Percentiles rank a stretch among this genome's conserved stretches.
These are phyloP conservation scores for Stagonosporopsis vannaccii DNA, from an alignment of 2,329 filamentous ascomycete genomes.

Conservation along the genomic window DNA sequence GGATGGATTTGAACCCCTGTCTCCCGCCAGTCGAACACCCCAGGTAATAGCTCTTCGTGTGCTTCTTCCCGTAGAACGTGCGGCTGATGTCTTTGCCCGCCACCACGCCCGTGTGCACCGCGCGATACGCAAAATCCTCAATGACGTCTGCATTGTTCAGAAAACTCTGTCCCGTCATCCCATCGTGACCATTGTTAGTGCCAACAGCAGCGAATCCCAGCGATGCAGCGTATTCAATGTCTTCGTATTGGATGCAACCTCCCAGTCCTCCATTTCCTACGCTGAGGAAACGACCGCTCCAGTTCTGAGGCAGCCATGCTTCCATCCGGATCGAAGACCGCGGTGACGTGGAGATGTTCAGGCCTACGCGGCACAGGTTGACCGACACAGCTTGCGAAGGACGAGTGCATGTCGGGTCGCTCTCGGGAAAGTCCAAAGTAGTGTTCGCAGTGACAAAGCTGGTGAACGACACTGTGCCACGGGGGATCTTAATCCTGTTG, in stretches of 20 bases:
- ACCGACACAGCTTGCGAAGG: too few relatives aligned
- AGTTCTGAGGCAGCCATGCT: conserved; percentile 49
- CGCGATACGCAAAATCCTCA: conserved; percentile 56
- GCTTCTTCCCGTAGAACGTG: conserved; percentile 47
- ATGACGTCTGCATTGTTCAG: conserved; percentile 53
- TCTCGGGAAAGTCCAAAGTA: too few relatives aligned
- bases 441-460: too few relatives aligned
- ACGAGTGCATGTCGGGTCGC: too few relatives aligned
- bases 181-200: conserved; percentile 51
- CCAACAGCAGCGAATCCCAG: conserved; percentile 49
- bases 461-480: too few relatives aligned
- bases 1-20: conserved; percentile 33
- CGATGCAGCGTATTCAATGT: conserved; percentile 43
- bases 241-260: conserved; percentile 46
- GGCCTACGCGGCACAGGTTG: too few relatives aligned
- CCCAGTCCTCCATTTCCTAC: conserved; percentile 48
- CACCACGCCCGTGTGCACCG: conserved; percentile 17
- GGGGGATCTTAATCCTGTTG: too few relatives aligned
- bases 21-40: conserved; percentile 39
- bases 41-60: conserved; percentile 47
- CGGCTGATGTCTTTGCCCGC: conserved; percentile 49
- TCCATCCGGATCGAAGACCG: conserved; percentile 30
- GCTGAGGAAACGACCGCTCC: conserved; percentile 47
- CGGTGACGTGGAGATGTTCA: too few relatives aligned
- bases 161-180: conserved; percentile 55